phyloP scores from a whole-genome alignment of 192 early-diverging fungal genomes.

The Gaertneriomyces sp. region DNA sequence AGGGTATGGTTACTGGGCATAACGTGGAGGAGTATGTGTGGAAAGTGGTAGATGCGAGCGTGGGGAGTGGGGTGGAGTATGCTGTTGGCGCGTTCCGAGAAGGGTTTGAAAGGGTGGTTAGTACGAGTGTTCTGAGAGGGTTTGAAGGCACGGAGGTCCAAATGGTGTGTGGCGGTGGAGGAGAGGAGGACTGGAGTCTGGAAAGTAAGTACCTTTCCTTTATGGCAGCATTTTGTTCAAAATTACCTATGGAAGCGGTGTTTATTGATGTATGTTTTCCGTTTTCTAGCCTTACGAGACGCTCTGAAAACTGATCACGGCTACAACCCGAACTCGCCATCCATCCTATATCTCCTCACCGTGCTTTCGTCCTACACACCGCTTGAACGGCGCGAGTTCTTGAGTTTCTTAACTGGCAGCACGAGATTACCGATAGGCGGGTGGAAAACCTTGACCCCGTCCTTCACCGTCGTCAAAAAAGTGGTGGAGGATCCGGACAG shows the following conservation, averaged over 20 bases:
- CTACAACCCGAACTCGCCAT: conserved; percentile 64
- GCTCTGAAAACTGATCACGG: conserved; percentile 84
- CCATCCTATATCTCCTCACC: conserved; percentile 61
- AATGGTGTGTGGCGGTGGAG: conserved; percentile 59
- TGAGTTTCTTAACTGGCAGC: conserved; percentile 85
- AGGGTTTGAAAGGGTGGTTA: conserved; percentile 82
- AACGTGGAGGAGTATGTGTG: conserved; percentile 80
- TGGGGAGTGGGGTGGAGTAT: conserved; percentile 59
- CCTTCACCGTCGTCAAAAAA: conserved; percentile 86
- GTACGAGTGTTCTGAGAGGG: conserved; percentile 61
- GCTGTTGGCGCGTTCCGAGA: conserved; percentile 75
- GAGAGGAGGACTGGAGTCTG: conserved; percentile 74
- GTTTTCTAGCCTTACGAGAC: conserved; percentile 51
- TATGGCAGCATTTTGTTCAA: not conserved
- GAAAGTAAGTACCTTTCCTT: conserved; percentile 42
- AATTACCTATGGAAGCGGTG: not conserved
- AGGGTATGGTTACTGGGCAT: conserved; percentile 59
- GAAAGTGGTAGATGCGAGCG: conserved; percentile 58
- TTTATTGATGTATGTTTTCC: not conserved
- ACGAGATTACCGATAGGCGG: conserved; percentile 88
- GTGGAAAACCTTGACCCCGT: conserved; percentile 73
- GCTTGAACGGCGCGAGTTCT: conserved; percentile 68
- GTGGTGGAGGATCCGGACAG: conserved; percentile 62
- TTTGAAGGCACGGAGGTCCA: conserved; percentile 74
- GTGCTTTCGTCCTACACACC: conserved; percentile 65